Percentiles rank a stretch among this genome's conserved stretches.
Conservation (phyloP, 805 yeast genomes). For the Suhomyces canberraensis region DNA sequence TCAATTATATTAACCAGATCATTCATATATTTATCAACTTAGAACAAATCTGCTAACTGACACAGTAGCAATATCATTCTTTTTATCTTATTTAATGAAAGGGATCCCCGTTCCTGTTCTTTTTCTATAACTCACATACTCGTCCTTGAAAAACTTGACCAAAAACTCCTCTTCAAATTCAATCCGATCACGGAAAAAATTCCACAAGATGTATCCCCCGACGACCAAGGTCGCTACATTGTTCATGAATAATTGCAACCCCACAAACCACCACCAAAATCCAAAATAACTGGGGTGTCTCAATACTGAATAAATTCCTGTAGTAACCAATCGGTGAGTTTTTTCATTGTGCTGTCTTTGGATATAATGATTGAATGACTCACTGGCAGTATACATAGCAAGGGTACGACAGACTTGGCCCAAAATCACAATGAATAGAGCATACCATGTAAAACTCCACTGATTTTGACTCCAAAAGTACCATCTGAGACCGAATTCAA, state of each 20-base stretch:
- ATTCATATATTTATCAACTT: no score
- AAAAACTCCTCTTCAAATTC: conserved; percentile 66
- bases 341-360: conserved; percentile 44
- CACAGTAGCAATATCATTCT: no score
- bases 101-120: conserved; percentile 63
- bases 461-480: conserved; percentile 4
- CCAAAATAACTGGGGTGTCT: conserved; percentile 94
- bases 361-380: conserved; percentile 80
- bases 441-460: conserved; percentile 30
- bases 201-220: conserved; percentile 58
- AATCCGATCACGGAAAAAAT: conserved; percentile 69
- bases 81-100: conserved; percentile 37
- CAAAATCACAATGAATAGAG: conserved; percentile 42
- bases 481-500: conserved; percentile 10
- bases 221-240: conserved; percentile 59
- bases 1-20: no score
- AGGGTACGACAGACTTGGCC: conserved; percentile 71
- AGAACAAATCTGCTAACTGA: no score
- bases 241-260: conserved; percentile 67
- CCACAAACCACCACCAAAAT: conserved; percentile 90
- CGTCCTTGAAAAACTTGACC: conserved; percentile 65
- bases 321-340: conserved; percentile 66
- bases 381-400: conserved; percentile 87
- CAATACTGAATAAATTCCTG: conserved; percentile 62
- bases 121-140: conserved; percentile 53